phyloP scores from a whole-genome alignment of 2,329 filamentous ascomycete genomes.

The Aspergillus sojae region DNA sequence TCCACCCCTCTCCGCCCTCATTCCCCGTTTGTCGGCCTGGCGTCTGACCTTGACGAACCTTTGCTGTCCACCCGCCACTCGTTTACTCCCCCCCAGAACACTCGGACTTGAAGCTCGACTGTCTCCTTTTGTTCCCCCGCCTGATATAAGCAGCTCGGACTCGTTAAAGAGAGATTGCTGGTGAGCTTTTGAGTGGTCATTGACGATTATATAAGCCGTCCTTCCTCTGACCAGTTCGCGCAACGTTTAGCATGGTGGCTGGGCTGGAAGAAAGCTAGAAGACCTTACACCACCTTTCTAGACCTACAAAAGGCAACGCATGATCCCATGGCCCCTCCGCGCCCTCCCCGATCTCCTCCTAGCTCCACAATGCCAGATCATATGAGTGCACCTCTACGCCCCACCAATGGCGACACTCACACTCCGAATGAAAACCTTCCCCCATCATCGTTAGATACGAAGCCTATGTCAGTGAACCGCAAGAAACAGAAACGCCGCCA shows the following conservation, averaged over 20 bases:
- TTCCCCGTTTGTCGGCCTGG: slow-evolving; percentile 24
- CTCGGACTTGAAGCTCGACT: background rate
- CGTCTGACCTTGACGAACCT: slow-evolving; percentile 17
- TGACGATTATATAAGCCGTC: slow-evolving; percentile 11
- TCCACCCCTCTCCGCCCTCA: slow-evolving; percentile 33
- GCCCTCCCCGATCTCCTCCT: slow-evolving; percentile 27
- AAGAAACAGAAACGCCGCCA: slow-evolving; percentile 95
- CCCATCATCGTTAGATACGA: slow-evolving; percentile 18
- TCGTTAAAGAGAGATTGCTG: background rate
- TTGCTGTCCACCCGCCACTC: slow-evolving; percentile 7
- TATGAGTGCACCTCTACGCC: slow-evolving; percentile 26
- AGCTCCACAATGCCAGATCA: slow-evolving; percentile 33
- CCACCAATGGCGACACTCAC: slow-evolving; percentile 33
- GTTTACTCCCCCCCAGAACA: background rate
- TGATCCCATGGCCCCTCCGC: slow-evolving; percentile 19
- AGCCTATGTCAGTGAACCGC: slow-evolving; percentile 68
- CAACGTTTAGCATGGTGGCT: slow-evolving; percentile 19
- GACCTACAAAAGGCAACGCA: slow-evolving; percentile 11
- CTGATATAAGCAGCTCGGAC: background rate
- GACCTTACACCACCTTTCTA: slow-evolving; percentile 7
- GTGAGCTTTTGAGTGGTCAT: slow-evolving; percentile 7
- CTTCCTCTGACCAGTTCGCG: slow-evolving; percentile 16
- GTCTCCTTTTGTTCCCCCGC: background rate
- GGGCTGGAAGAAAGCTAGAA: slow-evolving; percentile 16
- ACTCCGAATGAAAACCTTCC: slow-evolving; percentile 19